These are phyloP conservation scores for Melanomma pulvis-pyrius DNA, from an alignment of 495 filamentous ascomycete genomes.

Conservation along the genomic window DNA sequence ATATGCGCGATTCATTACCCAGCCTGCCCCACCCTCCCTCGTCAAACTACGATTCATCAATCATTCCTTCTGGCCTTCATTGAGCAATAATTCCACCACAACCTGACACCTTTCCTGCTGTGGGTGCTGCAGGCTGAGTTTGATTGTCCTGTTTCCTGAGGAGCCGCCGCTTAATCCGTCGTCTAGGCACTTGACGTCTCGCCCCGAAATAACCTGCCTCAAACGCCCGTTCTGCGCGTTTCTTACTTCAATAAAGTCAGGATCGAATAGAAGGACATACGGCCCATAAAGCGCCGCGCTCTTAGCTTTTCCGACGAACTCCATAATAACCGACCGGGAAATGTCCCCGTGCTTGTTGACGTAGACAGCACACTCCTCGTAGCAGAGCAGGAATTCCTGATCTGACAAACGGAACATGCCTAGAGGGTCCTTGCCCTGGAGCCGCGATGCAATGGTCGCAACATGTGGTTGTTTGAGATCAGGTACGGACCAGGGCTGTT, in stretches of 20 bases:
- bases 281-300: conserved; percentile 75
- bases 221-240: conserved; percentile 95
- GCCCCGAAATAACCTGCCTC: conserved; percentile 89
- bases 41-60: neutral
- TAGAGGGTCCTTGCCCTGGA: conserved; percentile 78
- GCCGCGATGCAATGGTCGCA: conserved; percentile 75
- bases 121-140: conserved; percentile 94
- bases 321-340: conserved; percentile 88
- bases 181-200: conserved; percentile 84
- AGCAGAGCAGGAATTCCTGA: conserved; percentile 89
- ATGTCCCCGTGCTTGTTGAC: conserved; percentile 98
- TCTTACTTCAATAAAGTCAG: conserved; percentile 89
- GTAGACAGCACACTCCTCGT: conserved; percentile 93
- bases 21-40: neutral
- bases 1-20: neutral
- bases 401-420: conserved; percentile 97
- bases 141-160: conserved; percentile 63
- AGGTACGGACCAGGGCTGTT: conserved; percentile 86
- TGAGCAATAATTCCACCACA: conserved; percentile 88
- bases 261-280: conserved; percentile 64
- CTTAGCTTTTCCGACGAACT: conserved; percentile 89
- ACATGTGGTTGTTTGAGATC: conserved; percentile 77
- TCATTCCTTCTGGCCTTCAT: conserved; percentile 86
- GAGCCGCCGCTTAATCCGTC: conserved; percentile 61
- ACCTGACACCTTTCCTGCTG: conserved; percentile 79